A percentile compares a stretch with the other conserved stretches of the same genome.
Evolutionary conservation across 2,329 filamentous ascomycete genomes (phyloP).

Genomic region (Myriosclerotinia duriaeana): DNA sequence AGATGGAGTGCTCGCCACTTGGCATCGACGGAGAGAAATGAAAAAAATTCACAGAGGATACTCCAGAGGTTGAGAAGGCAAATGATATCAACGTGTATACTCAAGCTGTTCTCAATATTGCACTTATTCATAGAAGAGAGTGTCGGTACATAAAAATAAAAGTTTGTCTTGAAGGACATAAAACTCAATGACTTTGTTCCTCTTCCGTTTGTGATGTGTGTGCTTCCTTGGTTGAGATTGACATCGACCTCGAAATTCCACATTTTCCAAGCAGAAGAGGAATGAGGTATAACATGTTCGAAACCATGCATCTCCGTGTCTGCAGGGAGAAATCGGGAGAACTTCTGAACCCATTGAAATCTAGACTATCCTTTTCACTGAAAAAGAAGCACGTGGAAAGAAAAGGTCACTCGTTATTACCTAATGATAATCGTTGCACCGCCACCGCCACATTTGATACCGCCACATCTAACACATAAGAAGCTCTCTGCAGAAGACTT

Average conservation of each 20-base stretch:
- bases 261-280: neutral
- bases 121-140: neutral
- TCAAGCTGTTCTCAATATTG: neutral
- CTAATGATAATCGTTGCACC: neutral
- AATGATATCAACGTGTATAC: too few species aligned
- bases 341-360: neutral
- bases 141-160: neutral
- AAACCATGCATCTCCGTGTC: neutral
- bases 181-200: neutral
- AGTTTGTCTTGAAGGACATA: neutral
- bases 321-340: neutral
- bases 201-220: neutral
- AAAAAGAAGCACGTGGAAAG: conserved; percentile 2
- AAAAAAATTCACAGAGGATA: too few species aligned
- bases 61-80: too few species aligned
- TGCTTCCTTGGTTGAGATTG: neutral
- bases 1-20: neutral
- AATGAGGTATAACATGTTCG: neutral
- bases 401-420: neutral
- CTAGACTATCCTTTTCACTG: neutral
- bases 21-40: neutral
- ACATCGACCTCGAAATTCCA: neutral
- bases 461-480: neutral
- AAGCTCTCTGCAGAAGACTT: neutral
- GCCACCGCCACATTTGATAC: conserved; percentile 2